Base-by-base conservation (phyloP, 106 monocot genomes). In the Dendrobium nobile region DNA sequence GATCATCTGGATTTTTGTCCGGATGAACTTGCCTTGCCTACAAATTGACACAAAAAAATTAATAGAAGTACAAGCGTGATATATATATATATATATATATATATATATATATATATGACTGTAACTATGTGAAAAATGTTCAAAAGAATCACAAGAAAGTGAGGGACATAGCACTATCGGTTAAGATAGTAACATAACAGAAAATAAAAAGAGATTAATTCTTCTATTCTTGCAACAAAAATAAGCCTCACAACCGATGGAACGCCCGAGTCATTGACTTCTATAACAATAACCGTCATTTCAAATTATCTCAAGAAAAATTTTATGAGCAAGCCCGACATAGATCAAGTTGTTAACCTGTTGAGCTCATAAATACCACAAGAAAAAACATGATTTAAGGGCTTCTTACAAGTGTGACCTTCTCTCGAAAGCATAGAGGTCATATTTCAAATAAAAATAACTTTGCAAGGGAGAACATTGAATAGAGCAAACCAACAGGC, bases 11-110 rank as follows among this genome's bases (percentile, higher is more conserved):
- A 76, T 76, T 76, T 76, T 76, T 76, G 72, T 83, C 82, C 41
- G 77, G 82, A 78, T 83, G 82, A 47, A 83, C 78, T 72, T 83
- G 65, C 77, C 82, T 82, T 54, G 82, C 82, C 82, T 82, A 59
- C 42, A 74, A 74, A 74, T 74, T 74, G 43, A 74, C 40, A 44
- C 31, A 16, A 44, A 74, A 74, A 42, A 22, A 19, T 20, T 74
- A 43, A 42, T 41, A 74, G 42, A 42, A 74, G 61, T 33, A 33
- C 10, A 51, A 51, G 1, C 3, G 51, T 51, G 51, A 42, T 27
- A 74, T 43, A 9, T 19, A 72, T 33, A 10, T 13, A 74, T 1
- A 74, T 27, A 74, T 43, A 9, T 19, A 72, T 33, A 10, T 13
- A 74, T 1, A 74, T 5, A 19, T 28, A 19, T 74, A 42, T 44